Evolutionary conservation across 2,329 filamentous ascomycete genomes (phyloP).

Genomic region (Atkinsonella hypoxylon): DNA sequence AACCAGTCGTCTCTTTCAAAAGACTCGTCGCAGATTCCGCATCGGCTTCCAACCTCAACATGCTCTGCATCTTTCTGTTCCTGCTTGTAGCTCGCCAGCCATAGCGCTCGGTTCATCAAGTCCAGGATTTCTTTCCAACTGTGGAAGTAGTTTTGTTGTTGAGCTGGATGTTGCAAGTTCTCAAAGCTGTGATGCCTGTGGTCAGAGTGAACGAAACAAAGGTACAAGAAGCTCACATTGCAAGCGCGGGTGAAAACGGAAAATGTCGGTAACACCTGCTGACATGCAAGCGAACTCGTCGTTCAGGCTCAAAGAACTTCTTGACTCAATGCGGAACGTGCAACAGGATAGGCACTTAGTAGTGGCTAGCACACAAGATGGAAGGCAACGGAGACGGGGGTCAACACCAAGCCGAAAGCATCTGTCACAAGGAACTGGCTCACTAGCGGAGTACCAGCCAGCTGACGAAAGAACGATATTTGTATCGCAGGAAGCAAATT

Average conservation of each 20-base stretch:
- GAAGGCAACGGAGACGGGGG: conserved; percentile 32
- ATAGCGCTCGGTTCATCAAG: not conserved
- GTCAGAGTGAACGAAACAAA: no score
- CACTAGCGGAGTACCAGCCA: conserved; percentile 11
- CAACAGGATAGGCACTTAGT: conserved; percentile 22
- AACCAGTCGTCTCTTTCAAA: not conserved
- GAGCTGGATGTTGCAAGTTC: no score
- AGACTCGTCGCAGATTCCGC: not conserved
- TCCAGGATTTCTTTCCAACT: not conserved
- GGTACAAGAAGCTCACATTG: no score
- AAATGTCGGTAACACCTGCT: conserved; percentile 28
- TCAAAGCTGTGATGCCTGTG: no score
- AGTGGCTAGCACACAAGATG: conserved; percentile 23
- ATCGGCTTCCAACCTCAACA: not conserved
- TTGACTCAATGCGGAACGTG: conserved; percentile 21
- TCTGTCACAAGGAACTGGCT: conserved; percentile 12
- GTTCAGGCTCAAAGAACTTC: conserved; percentile 23
- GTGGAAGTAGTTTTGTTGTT: not conserved
- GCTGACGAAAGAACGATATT: conserved; percentile 18
- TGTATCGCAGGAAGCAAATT: conserved; percentile 15
- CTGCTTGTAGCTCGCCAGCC: not conserved
- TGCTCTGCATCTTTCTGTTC: not conserved
- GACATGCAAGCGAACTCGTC: conserved; percentile 31
- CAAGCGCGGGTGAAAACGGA: no score
- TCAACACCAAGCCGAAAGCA: conserved; percentile 26